These are phyloP conservation scores for Erodium maritimum DNA, from an alignment of 345 rosid genomes.

Conservation along the genomic window DNA sequence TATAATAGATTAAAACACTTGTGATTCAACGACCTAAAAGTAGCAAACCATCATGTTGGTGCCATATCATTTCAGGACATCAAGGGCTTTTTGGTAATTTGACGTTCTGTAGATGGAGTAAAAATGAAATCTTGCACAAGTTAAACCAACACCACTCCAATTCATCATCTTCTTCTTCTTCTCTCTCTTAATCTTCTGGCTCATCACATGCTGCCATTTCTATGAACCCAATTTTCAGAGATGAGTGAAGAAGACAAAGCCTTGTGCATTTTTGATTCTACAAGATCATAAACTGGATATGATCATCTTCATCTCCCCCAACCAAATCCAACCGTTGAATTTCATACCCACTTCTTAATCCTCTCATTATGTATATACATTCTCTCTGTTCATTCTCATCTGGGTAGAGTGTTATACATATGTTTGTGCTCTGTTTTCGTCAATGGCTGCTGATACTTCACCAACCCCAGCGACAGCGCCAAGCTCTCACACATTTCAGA, in stretches of 20 bases:
- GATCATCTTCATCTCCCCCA: slow-evolving; percentile 27
- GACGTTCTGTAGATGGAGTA: too few species aligned
- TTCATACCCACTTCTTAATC: slow-evolving; percentile 5
- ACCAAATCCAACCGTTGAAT: slow-evolving; percentile 26
- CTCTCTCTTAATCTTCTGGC: too few species aligned
- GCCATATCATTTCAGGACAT: too few species aligned
- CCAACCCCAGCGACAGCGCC: too few species aligned
- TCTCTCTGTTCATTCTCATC: neutral
- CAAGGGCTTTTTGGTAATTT: too few species aligned
- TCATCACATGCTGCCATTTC: slow-evolving; percentile 30
- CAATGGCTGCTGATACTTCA: slow-evolving; percentile 46
- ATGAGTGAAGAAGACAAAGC: too few species aligned
- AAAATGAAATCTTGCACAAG: too few species aligned
- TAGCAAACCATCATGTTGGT: too few species aligned
- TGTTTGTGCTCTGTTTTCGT: slow-evolving; percentile 3
- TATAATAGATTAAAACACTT: too few species aligned
- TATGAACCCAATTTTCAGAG: neutral
- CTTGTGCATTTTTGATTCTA: slow-evolving; percentile 17
- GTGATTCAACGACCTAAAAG: too few species aligned
- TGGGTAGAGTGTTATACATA: slow-evolving; percentile 14
- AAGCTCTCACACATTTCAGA: too few species aligned
- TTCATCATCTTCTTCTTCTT: slow-evolving; percentile 9
- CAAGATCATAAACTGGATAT: slow-evolving; percentile 23
- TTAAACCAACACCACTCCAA: too few species aligned
- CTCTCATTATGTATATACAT: neutral